Base-by-base conservation (phyloP, 164 flowering plant species). In the Hamamelis virginiana region DNA sequence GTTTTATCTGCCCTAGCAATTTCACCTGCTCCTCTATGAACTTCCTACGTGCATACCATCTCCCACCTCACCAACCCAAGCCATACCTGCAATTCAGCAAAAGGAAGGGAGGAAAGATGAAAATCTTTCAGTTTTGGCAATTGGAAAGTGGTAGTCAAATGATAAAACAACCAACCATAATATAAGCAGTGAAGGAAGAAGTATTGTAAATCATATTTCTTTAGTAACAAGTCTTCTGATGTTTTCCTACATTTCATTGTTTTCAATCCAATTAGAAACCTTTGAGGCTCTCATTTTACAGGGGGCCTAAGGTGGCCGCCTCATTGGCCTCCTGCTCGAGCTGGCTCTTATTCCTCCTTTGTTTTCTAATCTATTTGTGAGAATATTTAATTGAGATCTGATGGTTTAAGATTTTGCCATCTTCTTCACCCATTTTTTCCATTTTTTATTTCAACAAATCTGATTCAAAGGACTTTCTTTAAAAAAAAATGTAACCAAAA, bases 11-110 rank as follows among this genome's bases (percentile, higher is more conserved):
- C 27, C 81, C 78, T 27, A 75, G 47, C 68, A 79, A 43, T 56
- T 77, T 77, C 80, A 72, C 63, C 66, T 78, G 76, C 69, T 80
- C 99, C 72, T 62, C 89, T 72, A 79, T 84, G 74, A 86, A 87
- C 75, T 85, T 80, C 71, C 91, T 83, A 61, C 83, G 85, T 15
- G 93, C 88, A 78, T 80, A 86, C 99, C 98, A 90, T 69, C 53
- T 86, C 48, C 99, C 99, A 63, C 99, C 95, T 75, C 93, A 80
- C 97, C 97, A 96, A 13, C 99, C 98, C 73, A 96, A 77, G 25
- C 76, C 84, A 75, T 86, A 89, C 72, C 91, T 89, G 81, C 66
- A 73, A 61, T 12, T n/a, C 59, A 55, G 44, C 8, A 48, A 21
- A 44, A 33, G 14, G 57, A 15, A 9, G n/a, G n/a, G n/a, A n/a